Evolutionary conservation across 208 protist species (phyloP), one percentile per base, ranked within the genome.

Genomic region (Sergeia podlipaevii): DNA sequence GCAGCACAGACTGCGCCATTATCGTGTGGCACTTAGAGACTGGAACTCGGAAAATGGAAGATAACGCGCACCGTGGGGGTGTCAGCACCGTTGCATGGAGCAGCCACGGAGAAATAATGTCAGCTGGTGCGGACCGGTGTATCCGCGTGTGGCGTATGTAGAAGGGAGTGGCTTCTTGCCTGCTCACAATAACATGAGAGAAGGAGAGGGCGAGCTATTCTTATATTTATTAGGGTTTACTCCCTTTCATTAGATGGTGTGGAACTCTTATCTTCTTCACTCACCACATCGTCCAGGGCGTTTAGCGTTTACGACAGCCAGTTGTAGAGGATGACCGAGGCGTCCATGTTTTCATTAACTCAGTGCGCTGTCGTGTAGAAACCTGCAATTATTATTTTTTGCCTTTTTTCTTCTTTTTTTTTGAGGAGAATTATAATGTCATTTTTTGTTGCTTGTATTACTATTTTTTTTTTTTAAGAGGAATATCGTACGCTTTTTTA

Each of bases 1-100:
- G 70, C 34, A 63, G 75, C 32, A 56, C 70, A 52, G 69, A 77
- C 49, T 62, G 43, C 29, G 54, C 64, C 7, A 24, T 77, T 38
- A 72, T 77, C 41, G 21, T 66, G 8, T 77, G 70, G 75, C 70
- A 77, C 50, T 54, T 77, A 7, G 45, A 61, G 7, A 37, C 33
- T 3, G 55, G 42, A 24, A 61, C 30, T 28, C 64, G 70, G 11
- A 39, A 37, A 23, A 70, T 50, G 20, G 39, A 73, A 36, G 71
- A 84, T 45, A 58, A 60, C 28, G 63, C 63, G 4, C 65, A 74
- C 33, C 53, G 67, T 17, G 70, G 71, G 24, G 67, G 66, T 6
- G 70, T 84, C 3, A 65, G 63, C 3, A 49, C 59, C 18, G 71
- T 78, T 0, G 41, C 63, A 15, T 70, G 65, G 53, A 37, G 41